A percentile compares a stretch with the other conserved stretches of the same genome.
Conservation (phyloP, 768 basidiomycete species). For the Galerina sulciceps region DNA sequence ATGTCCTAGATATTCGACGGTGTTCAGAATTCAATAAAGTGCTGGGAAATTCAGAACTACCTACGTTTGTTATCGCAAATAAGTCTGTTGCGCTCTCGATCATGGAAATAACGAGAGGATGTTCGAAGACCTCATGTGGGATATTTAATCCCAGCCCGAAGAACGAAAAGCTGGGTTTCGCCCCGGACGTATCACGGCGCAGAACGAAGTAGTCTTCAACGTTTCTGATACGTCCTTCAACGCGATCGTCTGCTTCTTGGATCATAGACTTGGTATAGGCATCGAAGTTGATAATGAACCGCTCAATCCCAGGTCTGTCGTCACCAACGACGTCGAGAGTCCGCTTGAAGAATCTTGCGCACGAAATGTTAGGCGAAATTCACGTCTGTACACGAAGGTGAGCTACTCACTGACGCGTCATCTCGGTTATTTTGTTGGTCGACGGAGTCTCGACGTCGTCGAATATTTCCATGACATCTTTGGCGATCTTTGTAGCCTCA, state of each 20-base stretch:
- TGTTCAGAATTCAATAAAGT: not conserved
- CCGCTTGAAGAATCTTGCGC: slow-evolving; percentile 15
- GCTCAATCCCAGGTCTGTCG: slow-evolving; percentile 12
- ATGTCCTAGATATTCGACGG: slow-evolving; percentile 22
- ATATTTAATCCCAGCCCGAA: slow-evolving; percentile 41
- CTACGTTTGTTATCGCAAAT: slow-evolving; percentile 40
- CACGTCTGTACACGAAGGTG: not conserved
- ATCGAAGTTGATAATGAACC: slow-evolving; percentile 25
- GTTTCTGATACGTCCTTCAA: slow-evolving; percentile 29
- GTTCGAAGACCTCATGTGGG: slow-evolving; percentile 42
- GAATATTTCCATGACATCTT: slow-evolving; percentile 44
- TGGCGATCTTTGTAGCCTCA: slow-evolving; percentile 32
- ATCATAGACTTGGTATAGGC: slow-evolving; percentile 36
- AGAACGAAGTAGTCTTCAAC: slow-evolving; percentile 41
- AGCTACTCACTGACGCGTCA: slow-evolving; percentile 44
- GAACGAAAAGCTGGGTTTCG: slow-evolving; percentile 44
- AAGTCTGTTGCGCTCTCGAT: slow-evolving; percentile 35
- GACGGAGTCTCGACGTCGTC: slow-evolving; percentile 5
- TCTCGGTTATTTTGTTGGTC: slow-evolving; percentile 36
- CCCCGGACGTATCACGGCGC: slow-evolving; percentile 45
- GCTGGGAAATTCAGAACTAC: not conserved
- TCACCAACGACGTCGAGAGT: slow-evolving; percentile 12
- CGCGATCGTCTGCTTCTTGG: slow-evolving; percentile 45
- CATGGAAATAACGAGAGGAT: slow-evolving; percentile 40
- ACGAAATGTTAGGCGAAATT: not conserved